Percentiles rank a stretch among this genome's conserved stretches.
Evolutionary conservation across 2,329 filamentous ascomycete species (phyloP).

Genomic region (Cladosporium velox): DNA sequence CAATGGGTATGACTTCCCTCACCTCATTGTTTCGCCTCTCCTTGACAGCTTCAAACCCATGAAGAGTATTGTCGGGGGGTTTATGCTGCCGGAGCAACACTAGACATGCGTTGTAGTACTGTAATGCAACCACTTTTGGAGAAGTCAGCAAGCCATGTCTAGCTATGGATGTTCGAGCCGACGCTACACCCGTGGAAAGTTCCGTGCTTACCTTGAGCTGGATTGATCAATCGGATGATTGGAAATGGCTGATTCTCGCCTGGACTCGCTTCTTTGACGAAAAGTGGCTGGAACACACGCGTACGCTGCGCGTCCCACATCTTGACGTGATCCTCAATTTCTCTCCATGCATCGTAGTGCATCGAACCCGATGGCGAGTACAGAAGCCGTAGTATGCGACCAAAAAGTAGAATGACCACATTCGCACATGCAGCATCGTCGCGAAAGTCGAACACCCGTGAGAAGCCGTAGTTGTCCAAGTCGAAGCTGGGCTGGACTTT

Average conservation of each 20-base stretch:
- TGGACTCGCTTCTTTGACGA: conserved; percentile 25
- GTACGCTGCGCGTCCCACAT: conserved; percentile 28
- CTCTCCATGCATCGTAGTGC: conserved; percentile 23
- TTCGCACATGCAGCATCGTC: conserved; percentile 45
- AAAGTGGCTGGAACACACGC: conserved; percentile 34
- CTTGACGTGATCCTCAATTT: conserved; percentile 25
- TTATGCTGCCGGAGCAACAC: conserved; percentile 30
- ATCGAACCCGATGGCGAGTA: conserved; percentile 17
- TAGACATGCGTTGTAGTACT: conserved; percentile 41
- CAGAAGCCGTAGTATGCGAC: conserved; percentile 38
- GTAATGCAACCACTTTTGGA: conserved; percentile 34
- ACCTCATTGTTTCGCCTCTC: conserved; percentile 25
- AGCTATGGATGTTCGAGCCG: not conserved
- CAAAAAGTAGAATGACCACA: conserved; percentile 43
- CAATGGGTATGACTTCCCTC: not conserved
- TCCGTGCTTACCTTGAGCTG: conserved; percentile 32
- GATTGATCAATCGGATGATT: conserved; percentile 37
- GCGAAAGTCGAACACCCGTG: conserved; percentile 40
- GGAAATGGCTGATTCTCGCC: conserved; percentile 33
- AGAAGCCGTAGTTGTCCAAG: conserved; percentile 43
- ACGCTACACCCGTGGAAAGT: too few species aligned
- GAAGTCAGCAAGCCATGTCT: not conserved
- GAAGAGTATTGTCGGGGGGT: conserved; percentile 20
- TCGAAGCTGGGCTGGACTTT: conserved; percentile 42
- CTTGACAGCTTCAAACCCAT: conserved; percentile 28